A percentile compares a stretch with the other conserved stretches of the same genome.
phyloP scores from a whole-genome alignment of 2,329 filamentous ascomycete genomes.

The Dryadomyces quercivorus region DNA sequence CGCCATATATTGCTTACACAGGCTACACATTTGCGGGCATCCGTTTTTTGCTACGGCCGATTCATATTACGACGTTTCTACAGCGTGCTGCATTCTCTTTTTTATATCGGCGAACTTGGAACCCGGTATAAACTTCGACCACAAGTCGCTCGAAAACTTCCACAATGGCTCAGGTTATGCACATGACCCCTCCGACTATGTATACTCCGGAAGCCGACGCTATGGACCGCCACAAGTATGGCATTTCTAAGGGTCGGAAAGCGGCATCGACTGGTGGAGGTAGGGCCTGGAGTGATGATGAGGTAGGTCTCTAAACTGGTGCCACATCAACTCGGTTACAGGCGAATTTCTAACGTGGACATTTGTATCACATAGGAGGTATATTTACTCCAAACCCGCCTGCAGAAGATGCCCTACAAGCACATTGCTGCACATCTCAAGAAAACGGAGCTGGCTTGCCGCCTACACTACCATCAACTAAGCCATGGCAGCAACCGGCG shows the following conservation, averaged over 20 bases:
- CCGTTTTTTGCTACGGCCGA: too few relatives aligned
- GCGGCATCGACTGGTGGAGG: conserved; percentile 60
- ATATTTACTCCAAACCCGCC: conserved; percentile 71
- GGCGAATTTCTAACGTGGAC: background rate
- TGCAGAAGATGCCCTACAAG: conserved; percentile 86
- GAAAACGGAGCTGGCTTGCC: conserved; percentile 80
- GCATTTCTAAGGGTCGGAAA: conserved; percentile 55
- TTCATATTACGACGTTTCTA: too few relatives aligned
- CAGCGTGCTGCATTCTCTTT: too few relatives aligned
- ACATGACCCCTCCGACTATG: conserved; percentile 29
- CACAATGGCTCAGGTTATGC: conserved; percentile 14
- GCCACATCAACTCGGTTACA: background rate
- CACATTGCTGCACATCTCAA: conserved; percentile 75
- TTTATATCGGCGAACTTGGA: too few relatives aligned
- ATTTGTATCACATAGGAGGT: conserved; percentile 48
- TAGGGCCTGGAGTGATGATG: conserved; percentile 75
- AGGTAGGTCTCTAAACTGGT: conserved; percentile 59
- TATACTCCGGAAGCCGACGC: conserved; percentile 41
- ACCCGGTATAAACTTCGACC: background rate
- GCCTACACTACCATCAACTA: conserved; percentile 77
- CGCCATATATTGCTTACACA: background rate
- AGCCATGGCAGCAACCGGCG: conserved; percentile 72
- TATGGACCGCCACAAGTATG: conserved; percentile 45
- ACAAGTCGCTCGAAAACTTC: background rate
- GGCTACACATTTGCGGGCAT: too few relatives aligned